Conservation (phyloP, 1,139 yeast genomes). For the Magnusiomyces magnusii region DNA sequence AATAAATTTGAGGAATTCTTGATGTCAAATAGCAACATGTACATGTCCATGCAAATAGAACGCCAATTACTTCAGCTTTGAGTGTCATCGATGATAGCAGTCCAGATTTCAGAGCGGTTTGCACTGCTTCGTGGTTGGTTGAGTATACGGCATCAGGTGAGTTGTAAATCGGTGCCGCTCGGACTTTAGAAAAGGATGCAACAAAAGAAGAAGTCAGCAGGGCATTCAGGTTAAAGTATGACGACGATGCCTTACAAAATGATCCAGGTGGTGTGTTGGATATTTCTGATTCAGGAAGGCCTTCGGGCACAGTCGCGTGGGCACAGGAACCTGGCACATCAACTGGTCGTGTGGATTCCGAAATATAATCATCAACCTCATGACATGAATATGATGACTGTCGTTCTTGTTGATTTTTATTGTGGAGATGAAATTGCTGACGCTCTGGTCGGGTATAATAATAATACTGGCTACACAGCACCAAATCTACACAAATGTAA, state of each 20-base stretch:
- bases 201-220: conserved; percentile 27
- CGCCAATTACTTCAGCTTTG: conserved; percentile 37
- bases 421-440: neutral
- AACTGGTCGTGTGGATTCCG: conserved; percentile 1
- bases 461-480: conserved; percentile 68
- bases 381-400: neutral
- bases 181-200: conserved; percentile 26
- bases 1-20: conserved; percentile 75
- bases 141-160: conserved; percentile 19
- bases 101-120: conserved; percentile 1
- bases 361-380: neutral
- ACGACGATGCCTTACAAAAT: conserved; percentile 5
- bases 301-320: neutral
- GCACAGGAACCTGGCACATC: neutral
- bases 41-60: conserved; percentile 70
- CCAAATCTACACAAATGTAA: conserved; percentile 63
- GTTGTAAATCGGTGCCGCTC: conserved; percentile 20
- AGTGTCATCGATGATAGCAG: neutral
- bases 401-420: neutral
- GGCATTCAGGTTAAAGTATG: conserved; percentile 16
- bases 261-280: neutral
- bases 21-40: conserved; percentile 69
- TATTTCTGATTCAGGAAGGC: neutral
- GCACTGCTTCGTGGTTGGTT: conserved; percentile 18
- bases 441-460: conserved; percentile 43